Evolutionary conservation across 2,329 filamentous ascomycete genomes (phyloP), one percentile per base, ranked within the genome.

Genomic region (Ophiostoma ulmi): DNA sequence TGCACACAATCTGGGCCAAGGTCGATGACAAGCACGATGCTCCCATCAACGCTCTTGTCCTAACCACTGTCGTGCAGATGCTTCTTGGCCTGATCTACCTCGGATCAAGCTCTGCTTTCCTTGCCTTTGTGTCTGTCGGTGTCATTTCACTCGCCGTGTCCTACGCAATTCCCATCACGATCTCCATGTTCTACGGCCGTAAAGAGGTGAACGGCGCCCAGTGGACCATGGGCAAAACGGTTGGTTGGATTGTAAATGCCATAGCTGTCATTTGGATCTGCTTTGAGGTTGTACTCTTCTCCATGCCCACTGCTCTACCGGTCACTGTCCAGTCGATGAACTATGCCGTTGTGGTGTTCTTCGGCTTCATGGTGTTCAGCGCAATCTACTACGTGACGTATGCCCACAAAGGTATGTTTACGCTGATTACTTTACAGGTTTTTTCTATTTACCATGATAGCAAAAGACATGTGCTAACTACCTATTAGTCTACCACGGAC

Each of bases 341-440:
- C 83, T 93, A 91, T 78, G 90, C 90, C 1, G 88, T 88, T 17
- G 90, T 88, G 44, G 90, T 93, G n/a, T 91, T 92, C 75, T 85
- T 90, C 36, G 88, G 83, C 5, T 89, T 91, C 73, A 84, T 86
- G 70, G 67, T 81, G 55, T 83, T 92, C 71, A 86, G 90, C 1
- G 83, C 82, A 11, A 78, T 80, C 8, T 93, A 90, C 89, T 93
- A 93, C 80, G 81, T 87, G 74, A 83, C 83, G 69, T 91, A 71
- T 41, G 72, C 70, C 5, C 68, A 67, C 36, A 72, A 69, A 35
- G 71, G 71, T 72, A 36, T 35, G 52, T 26, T 11, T 11, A 8
- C 11, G 48, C 8, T 58, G 20, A 0, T 26, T 6, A 58, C 31
- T 7, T 31, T 31, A 31, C 31, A 31, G 31, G 2, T 31, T 31